Evolutionary conservation across 176 grass and related monocot genomes (phyloP).

Genomic region (Avena insularis): DNA sequence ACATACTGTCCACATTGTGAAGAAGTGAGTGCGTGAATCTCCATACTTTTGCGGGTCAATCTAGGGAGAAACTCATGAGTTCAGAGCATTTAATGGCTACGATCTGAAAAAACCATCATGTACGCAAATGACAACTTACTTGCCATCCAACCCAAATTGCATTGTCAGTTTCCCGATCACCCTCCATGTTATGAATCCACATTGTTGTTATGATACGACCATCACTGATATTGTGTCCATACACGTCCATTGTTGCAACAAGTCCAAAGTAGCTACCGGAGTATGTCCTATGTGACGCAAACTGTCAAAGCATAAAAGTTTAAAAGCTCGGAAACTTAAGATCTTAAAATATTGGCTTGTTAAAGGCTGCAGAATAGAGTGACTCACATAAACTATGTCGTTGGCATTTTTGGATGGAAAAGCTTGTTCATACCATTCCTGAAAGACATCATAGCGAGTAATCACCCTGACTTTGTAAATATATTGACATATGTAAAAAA

Average conservation of each 20-base stretch:
- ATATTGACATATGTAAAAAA: not conserved
- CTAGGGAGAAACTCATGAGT: not conserved
- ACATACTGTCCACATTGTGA: not conserved
- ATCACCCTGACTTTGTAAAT: too few relatives aligned
- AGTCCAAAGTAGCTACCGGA: conserved; percentile 16
- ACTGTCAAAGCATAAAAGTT: not conserved
- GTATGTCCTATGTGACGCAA: not conserved
- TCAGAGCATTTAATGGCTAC: not conserved
- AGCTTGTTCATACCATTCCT: not conserved
- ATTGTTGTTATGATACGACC: not conserved
- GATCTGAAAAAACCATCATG: not conserved
- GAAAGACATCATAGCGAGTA: not conserved
- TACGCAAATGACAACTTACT: not conserved
- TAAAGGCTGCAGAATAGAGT: not conserved
- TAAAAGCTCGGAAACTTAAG: not conserved
- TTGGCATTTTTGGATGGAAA: not conserved
- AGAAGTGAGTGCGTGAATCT: conserved; percentile 2
- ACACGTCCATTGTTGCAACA: conserved; percentile 2
- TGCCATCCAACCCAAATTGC: conserved; percentile 4
- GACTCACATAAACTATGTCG: conserved; percentile 2
- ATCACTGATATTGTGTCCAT: not conserved
- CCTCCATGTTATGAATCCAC: not conserved
- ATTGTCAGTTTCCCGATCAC: not conserved
- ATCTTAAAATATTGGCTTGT: not conserved
- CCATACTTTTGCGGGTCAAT: not conserved